Base-by-base conservation (phyloP, 108 stramenopile genomes). In the Mayamaea pseudoterrestris region DNA sequence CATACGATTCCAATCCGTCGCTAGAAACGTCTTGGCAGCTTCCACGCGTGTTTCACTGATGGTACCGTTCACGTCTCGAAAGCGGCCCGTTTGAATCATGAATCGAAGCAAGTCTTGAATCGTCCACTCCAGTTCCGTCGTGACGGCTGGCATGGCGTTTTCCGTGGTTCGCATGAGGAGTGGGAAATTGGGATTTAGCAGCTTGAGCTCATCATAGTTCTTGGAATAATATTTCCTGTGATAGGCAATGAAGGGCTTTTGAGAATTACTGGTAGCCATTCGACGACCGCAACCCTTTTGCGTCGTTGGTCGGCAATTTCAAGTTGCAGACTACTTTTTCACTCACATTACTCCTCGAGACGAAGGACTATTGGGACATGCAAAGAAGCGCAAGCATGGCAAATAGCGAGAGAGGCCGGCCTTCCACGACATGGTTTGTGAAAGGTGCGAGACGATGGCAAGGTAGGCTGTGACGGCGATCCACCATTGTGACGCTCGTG, bases 341-440 rank as follows among this genome's bases (percentile, higher is more conserved):
- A n/a, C 86, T 66, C 52, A 89, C 86, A 79, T 69, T n/a, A 89
- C 69, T 22, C 86, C 86, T 4, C 61, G 68, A 27, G 79, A 81
- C 5, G 86, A 78, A 23, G 86, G 79, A 74, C 81, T 83, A 36
- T 83, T 61, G 17, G 86, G 82, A 42, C 86, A 89, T 18, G 62
- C 81, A 50, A 89, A 89, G 65, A 89, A 89, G 32, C 86, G 76
- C 48, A 89, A 57, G 2, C 71, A 63, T 44, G 86, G 79, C 5
- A 89, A 42, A 56, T 89, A 71, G 41, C 86, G 68, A 27, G 78
- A 80, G 50, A 89, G 70, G 24, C 71, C 61, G 39, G 81, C 81
- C 61, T 82, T 89, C 86, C 86, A 89, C 26, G 86, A 83, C 86
- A 89, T 89, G 35, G 13, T 66, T n/a, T 34, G n/a, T n/a, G n/a